Evolutionary conservation across 495 filamentous ascomycete species (phyloP), one percentile per base, ranked within the genome.

Genomic region (Aspergillus mulundensis): DNA sequence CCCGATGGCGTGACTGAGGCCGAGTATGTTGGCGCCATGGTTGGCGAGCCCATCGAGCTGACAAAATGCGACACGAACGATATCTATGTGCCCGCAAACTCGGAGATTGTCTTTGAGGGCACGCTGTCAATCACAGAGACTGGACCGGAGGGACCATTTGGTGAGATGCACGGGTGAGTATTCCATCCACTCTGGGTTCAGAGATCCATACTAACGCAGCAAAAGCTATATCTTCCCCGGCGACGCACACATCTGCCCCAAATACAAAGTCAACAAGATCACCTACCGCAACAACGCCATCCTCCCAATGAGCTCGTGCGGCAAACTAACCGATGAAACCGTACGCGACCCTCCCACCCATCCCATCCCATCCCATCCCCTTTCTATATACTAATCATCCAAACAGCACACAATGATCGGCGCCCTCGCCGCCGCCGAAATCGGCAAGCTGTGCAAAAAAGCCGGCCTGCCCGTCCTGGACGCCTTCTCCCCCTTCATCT

Each of bases 41-140:
- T 59, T 3, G 71, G 70, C 0, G 30, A 57, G 2, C 54, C 70
- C 0, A 32, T 76, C 12, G 65, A 73, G 15, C 61, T 76, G 10
- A 66, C 69, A 5, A 71, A 76, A 45, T 74, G 71, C 47, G 73
- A 76, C 15, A 71, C 70, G 1, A 76, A 71, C 39, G 61, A 69
- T 21, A 43, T 74, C 7, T 53, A 53, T 8, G 68, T 76, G 43
- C 73, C 73, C 1, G 73, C 67, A 1, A 68, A 72, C 52, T 57
- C 70, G 0, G 73, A 76, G 34, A 70, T 76, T 30, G 67, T 76
- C 0, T 24, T 76, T 3, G 73, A 74, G 34, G 73, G 73, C 8
- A 66, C 62, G 0, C 28, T 72, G n/a, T 73, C 70, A 0, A 67
- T 67, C 5, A 59, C 60, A 10, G 68, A 73, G 30, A 66, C 61